Evolutionary conservation across 2,329 filamentous ascomycete species (phyloP), one percentile per base, ranked within the genome.

Genomic region (Chalara sp.): DNA sequence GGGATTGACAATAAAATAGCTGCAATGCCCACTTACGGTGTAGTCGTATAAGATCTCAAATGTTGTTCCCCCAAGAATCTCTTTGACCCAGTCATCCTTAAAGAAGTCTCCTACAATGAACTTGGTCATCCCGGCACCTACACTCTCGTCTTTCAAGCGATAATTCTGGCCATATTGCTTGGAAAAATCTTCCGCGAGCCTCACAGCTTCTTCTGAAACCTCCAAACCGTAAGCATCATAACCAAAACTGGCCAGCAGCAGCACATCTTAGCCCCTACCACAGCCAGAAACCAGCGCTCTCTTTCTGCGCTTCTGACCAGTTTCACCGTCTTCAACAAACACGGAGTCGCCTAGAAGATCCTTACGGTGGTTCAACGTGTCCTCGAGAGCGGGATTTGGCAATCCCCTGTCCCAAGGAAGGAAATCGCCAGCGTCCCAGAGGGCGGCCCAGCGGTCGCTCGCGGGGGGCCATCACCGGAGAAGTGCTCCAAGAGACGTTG

Each of bases 221-320:
- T 56, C 31, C 4, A 95, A 68, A 0, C 87, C 89, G 59, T 79
- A 82, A 2, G 81, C 81, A 67, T 93, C 84, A 63, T 86, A 91
- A 1, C 89, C 88, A 60, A 84, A 80, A 12, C 79, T 79, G 41
- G 83, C 78, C 43, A 95, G 76, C 40, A 93, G 73, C 7, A 87
- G 74, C 4, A 88, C 85, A 67, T 95, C 89, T 60, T 92, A 84
- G 6, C 89, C 89, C 44, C 79, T 76, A 0, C 89, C 89, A 66
- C 89, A 93, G 6, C 88, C 89, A 1, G 88, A 86, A 0, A 93
- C 84, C 12, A 93, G 72, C 2, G 83, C 51, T 56, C 35, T 56
- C 61, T 32, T 50, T 57, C 40, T n/a, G n/a, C n/a, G n/a, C n/a
- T n/a, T n/a, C n/a, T n/a, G n/a, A n/a, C n/a, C n/a, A n/a, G n/a